These are phyloP conservation scores for Beta macrorhiza DNA, from an alignment of 179 eudicot genomes.

Conservation along the genomic window DNA sequence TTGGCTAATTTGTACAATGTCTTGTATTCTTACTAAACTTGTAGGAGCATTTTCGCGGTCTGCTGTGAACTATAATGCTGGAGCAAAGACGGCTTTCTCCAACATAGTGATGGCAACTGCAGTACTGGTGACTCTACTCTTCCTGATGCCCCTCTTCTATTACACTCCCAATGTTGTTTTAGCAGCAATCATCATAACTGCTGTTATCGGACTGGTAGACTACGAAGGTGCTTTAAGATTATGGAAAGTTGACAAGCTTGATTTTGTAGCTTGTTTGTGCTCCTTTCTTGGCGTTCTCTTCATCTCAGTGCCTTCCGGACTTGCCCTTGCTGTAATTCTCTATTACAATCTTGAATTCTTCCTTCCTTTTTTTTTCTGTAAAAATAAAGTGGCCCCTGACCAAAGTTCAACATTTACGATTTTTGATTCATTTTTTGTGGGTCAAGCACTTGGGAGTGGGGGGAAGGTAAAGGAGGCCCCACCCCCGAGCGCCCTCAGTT, in stretches of 20 bases:
- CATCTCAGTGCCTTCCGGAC: conserved; percentile 73
- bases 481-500: too few relatives aligned
- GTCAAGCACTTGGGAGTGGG: too few relatives aligned
- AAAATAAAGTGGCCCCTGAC: too few relatives aligned
- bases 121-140: conserved; percentile 69
- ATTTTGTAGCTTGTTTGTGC: conserved; percentile 67
- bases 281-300: conserved; percentile 85
- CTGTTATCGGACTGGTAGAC: conserved; percentile 81
- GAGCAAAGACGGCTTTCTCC: conserved; percentile 73
- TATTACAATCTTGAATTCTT: neutral
- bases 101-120: conserved; percentile 80
- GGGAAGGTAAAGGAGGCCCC: too few relatives aligned
- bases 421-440: too few relatives aligned
- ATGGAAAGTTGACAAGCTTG: conserved; percentile 89
- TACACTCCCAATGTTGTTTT: conserved; percentile 87
- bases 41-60: conserved; percentile 84
- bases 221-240: conserved; percentile 51
- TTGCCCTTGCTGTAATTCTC: conserved; percentile 65
- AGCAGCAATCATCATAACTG: conserved; percentile 78
- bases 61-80: conserved; percentile 90
- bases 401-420: too few relatives aligned
- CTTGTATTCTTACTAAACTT: neutral
- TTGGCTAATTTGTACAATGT: neutral
- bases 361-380: too few relatives aligned
- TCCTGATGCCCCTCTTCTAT: conserved; percentile 82